A percentile compares a stretch with the other conserved stretches of the same genome.
Conservation (phyloP, 2,329 filamentous ascomycete species). For the Sphaerulina musiva region DNA sequence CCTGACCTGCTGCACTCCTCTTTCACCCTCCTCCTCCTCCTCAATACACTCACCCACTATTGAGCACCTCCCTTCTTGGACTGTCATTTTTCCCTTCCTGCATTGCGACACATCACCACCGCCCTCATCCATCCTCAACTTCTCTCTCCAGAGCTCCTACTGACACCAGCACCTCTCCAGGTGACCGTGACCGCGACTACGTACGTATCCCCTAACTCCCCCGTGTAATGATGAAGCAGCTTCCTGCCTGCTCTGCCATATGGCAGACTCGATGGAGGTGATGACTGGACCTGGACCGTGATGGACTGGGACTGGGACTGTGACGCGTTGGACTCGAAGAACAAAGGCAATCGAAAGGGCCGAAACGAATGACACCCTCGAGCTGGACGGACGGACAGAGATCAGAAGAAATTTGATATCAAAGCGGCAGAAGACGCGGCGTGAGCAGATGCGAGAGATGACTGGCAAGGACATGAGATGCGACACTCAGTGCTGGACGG, state of each 20-base stretch:
- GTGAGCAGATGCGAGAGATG: constrained; percentile 9
- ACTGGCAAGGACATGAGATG: constrained; percentile 14
- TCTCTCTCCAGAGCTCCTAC: neutral
- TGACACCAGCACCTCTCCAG: constrained; percentile 2
- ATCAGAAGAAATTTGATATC: constrained; percentile 1
- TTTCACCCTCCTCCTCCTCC: neutral
- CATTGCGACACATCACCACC: constrained; percentile 6
- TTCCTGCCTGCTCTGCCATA: constrained; percentile 11
- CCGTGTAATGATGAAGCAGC: constrained; percentile 3
- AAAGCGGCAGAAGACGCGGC: constrained; percentile 12
- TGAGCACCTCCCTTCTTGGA: constrained; percentile 6
- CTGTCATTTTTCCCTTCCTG: neutral
- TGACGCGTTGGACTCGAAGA: constrained; percentile 15
- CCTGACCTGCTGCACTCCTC: neutral
- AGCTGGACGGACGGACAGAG: constrained; percentile 9
- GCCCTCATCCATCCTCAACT: neutral
- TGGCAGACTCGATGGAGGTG: neutral
- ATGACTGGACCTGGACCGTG: constrained; percentile 16
- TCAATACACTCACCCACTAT: neutral
- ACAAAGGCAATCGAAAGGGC: constrained; percentile 5
- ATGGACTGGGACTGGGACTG: constrained; percentile 14
- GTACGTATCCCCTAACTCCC: constrained; percentile 11
- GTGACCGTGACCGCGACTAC: constrained; percentile 17
- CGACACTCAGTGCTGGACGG: constrained; percentile 16
- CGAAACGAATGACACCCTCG: constrained; percentile 3